Base-by-base conservation (phyloP, 2,329 filamentous ascomycete genomes). In the Calycina marina region DNA sequence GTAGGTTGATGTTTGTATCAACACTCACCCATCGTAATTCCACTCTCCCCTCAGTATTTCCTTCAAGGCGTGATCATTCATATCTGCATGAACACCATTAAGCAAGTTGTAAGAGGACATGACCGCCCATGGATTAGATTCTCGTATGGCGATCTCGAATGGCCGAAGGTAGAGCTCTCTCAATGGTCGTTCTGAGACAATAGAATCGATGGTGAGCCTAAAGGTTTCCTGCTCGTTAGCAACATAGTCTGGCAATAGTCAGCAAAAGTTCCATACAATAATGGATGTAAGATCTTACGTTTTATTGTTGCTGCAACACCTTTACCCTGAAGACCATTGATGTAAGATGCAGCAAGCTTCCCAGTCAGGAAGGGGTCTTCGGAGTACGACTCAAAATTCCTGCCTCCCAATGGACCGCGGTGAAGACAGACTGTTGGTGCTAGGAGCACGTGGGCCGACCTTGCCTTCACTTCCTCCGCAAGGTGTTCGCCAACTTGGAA, bases 351-450 rank as follows among this genome's bases (percentile, higher is more conserved):
- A 9, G 78, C 77, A 38, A 85, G 59, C 40, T 75, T 78, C 18
- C 80, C 80, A 0, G 80, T 82, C 4, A 92, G 63, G 6, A 77
- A 67, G 0, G 82, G 82, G 43, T 90, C 83, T 53, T 90, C 83
- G 0, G 79, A 84, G 52, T 85, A 90, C 0, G 81, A 85, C 55
- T 92, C 83, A 44, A 90, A 92, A 41, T 85, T 85, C 38, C 83
- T 68, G 12, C 83, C 83, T n/a, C 82, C 82, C 0, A 90, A 63
- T 0, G 83, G 83, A 30, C 80, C 80, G 11, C 83, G 70, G 47
- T 90, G 82, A 62, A 84, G 77, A 57, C 82, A 85, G 18, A 85
- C 74, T 1, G 81, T 86, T 2, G 80, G 81, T 0, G 76, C 81
- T 6, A 88, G 64, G 4, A 86, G 61, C 18, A 86, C 67, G 38